Conservation (phyloP, 495 filamentous ascomycete species). For the Xylaria sp. region DNA sequence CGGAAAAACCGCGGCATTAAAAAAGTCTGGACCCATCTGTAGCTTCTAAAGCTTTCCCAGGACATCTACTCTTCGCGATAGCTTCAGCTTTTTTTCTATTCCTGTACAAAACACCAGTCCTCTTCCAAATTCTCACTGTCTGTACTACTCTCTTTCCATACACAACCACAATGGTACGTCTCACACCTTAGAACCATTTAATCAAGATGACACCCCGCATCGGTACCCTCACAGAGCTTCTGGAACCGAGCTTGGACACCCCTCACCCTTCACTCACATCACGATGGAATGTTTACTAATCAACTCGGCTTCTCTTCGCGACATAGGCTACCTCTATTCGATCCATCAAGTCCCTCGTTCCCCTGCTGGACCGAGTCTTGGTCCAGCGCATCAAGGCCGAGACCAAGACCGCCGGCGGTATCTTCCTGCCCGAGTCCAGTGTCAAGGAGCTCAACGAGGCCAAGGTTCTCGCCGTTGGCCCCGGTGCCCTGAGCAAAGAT, state of each 20-base stretch:
- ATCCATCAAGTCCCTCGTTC: slow-evolving; percentile 92
- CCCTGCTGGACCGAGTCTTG: slow-evolving; percentile 97
- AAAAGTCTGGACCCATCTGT: slow-evolving; percentile 39
- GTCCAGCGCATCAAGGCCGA: slow-evolving; percentile 98
- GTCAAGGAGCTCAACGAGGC: slow-evolving; percentile 99
- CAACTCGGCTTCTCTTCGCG: slow-evolving; percentile 3
- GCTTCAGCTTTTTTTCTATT: slow-evolving; percentile 38
- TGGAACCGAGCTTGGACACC: background rate
- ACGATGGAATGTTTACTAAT: background rate
- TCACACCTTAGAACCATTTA: background rate
- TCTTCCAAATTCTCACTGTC: slow-evolving; percentile 29
- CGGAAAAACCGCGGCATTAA: slow-evolving; percentile 45
- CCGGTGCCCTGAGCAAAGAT: slow-evolving; percentile 83
- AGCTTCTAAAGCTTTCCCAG: slow-evolving; percentile 44
- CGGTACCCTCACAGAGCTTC: background rate
- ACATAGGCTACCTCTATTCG: slow-evolving; percentile 75
- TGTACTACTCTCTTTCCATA: slow-evolving; percentile 26
- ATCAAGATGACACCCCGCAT: background rate
- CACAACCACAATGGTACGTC: slow-evolving; percentile 48
- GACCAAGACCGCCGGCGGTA: slow-evolving; percentile 90
- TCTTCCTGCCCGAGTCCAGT: slow-evolving; percentile 95
- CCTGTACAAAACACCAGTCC: slow-evolving; percentile 4
- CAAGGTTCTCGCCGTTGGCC: slow-evolving; percentile 92
- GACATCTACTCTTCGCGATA: slow-evolving; percentile 34
- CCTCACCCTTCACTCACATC: background rate